Evolutionary conservation across 2,329 filamentous ascomycete species (phyloP), one percentile per base, ranked within the genome.

Genomic region (Neodidymelliopsis sp.): DNA sequence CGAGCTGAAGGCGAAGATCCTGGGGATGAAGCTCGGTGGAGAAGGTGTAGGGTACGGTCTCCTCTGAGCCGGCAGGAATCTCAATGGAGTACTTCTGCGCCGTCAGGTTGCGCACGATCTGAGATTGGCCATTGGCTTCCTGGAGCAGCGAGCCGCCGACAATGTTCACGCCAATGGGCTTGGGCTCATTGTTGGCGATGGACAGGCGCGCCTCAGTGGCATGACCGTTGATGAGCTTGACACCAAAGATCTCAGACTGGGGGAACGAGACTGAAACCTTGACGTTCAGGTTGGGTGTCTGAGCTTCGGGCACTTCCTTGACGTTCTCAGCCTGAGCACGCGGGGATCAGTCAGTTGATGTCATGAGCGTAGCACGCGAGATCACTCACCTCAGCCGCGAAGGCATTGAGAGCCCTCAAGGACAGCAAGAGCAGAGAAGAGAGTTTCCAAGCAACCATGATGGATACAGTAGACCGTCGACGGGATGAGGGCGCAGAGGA

Each of bases 141-240:
- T 84, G 81, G 71, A 80, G 79, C 54, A 99, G 83, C 56, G 84
- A 83, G 57, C 92, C 94, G 33, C 87, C 87, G 34, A 97, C 76
- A 63, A 95, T 83, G 70, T 86, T 81, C 52, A 99, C 80, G 54
- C 82, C 83, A 68, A 99, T 83, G 18, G 91, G 83, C 41, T 81
- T 80, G 10, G 84, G 80, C 77, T 99, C 94, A 54, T 90, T 81
- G 80, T 99, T 99, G 73, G 81, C 84, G 72, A 99, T 81, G 66
- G 91, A 86, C 64, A 99, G 78, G 43, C 95, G 77, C 25, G 91
- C 88, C 74, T 89, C 85, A 57, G 91, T 96, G 30, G 91, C 85
- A 59, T 88, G 87, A 68, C 91, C 91, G 73, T 99, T 99, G 80
- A 97, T 84, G 62, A 97, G 86, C 84, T 96, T 96, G 64, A 97